Evolutionary conservation across 148 eudicot species (phyloP).

Genomic region (Hydrangea macrophylla): DNA sequence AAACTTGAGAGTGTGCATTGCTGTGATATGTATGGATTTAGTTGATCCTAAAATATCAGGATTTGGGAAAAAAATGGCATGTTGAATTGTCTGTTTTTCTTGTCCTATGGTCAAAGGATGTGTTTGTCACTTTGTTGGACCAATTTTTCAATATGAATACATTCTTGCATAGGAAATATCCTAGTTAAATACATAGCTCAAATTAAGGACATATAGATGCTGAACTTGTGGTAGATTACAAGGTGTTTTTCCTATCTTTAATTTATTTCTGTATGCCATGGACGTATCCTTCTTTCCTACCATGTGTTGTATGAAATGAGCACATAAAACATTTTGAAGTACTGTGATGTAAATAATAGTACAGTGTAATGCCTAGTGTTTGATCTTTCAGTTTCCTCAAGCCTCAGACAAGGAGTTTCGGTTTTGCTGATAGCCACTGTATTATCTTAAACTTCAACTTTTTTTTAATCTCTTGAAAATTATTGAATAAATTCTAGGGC

Average conservation of each 20-base stretch:
- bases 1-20: neutral
- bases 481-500: neutral
- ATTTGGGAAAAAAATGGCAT: neutral
- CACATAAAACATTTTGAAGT: neutral
- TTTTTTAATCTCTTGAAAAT: neutral
- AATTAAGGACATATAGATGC: neutral
- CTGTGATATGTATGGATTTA: neutral
- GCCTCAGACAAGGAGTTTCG: neutral
- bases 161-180: no score
- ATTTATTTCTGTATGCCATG: neutral
- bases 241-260: neutral
- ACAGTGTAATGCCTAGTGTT: neutral
- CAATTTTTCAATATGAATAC: neutral
- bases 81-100: neutral
- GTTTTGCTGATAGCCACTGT: neutral
- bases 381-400: neutral
- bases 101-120: neutral
- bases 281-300: neutral
- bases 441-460: no score
- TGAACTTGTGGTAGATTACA: neutral
- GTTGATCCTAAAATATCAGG: neutral
- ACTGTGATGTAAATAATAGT: neutral
- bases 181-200: neutral
- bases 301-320: neutral
- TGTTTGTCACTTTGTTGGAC: neutral